Percentiles rank a stretch among this genome's conserved stretches.
phyloP scores from a whole-genome alignment of 306 rosid species.

The Prunus campanulata region DNA sequence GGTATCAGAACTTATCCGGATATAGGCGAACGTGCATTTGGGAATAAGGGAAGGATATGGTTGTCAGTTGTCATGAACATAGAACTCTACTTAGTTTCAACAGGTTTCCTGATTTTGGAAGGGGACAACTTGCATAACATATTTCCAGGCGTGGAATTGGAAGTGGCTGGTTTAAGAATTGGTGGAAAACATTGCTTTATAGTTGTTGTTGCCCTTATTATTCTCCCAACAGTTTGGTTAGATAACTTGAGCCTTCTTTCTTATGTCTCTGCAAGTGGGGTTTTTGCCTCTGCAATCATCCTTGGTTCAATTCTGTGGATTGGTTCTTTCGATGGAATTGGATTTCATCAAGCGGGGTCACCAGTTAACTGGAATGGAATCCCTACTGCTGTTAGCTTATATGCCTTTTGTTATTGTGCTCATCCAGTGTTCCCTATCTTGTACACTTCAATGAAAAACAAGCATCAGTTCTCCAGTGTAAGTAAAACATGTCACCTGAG shows the following conservation, averaged over 20 bases:
- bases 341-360: constrained; percentile 47
- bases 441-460: constrained; percentile 70
- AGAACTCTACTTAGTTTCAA: constrained; percentile 72
- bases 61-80: constrained; percentile 58
- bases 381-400: constrained; percentile 70
- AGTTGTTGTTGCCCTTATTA: constrained; percentile 46
- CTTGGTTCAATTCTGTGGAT: constrained; percentile 60
- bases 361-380: constrained; percentile 55
- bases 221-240: constrained; percentile 77
- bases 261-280: constrained; percentile 82
- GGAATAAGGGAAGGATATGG: constrained; percentile 45
- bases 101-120: constrained; percentile 74
- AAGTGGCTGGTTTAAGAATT: constrained; percentile 39
- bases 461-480: constrained; percentile 77
- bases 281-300: constrained; percentile 64
- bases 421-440: constrained; percentile 88
- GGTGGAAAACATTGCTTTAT: constrained; percentile 51
- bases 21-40: constrained; percentile 77
- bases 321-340: constrained; percentile 56
- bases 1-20: constrained; percentile 63
- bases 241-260: constrained; percentile 69
- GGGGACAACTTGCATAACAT: constrained; percentile 72
- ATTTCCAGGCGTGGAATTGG: constrained; percentile 35
- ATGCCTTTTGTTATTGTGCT: constrained; percentile 79
- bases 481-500: constrained; percentile 21